Base-by-base conservation (phyloP, 2,329 filamentous ascomycete species). In the Aspergillus sp. region DNA sequence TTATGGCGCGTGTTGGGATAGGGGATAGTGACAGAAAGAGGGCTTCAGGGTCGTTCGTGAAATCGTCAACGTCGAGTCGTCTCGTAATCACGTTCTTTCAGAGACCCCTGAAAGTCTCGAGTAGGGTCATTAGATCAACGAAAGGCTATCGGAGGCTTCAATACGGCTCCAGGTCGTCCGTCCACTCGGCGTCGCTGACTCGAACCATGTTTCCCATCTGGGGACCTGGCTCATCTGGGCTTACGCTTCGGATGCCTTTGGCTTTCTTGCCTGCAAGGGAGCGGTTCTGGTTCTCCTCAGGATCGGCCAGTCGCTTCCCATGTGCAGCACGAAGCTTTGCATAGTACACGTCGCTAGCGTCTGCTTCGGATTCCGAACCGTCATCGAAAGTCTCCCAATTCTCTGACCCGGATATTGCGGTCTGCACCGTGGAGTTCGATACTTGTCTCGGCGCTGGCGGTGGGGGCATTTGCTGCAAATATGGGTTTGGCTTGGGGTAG, bases 331-430 rank as follows among this genome's bases (percentile, higher is more conserved):
- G 85, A 57, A 93, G 80, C 76, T 91, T 92, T 65, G 91, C 89
- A 71, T 91, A 91, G 76, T 96, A 96, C 9, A 87, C 84, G 62
- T 95, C 91, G 4, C 88, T 88, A 0, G 85, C 85, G 72, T 97
- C 92, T 23, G 81, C 80, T 72, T 94, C 91, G 0, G 84, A 82
- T 69, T 92, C 90, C 0, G 89, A 92, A 66, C 85, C 87, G 74
- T 96, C 91, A 68, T 95, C 93, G 70, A 95, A 98, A 9, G 93
- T 97, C 77, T 98, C 94, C 94, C 94, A 98, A 75, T 98, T 98
- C 78, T 98, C 94, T 3, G 91, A 96, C 1, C 91, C 91, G 5
- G 91, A 92, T 25, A 90, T 83, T 21, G 83, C 84, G 1, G 90
- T 91, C n/a, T 79, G 80, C 21, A 81, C 78, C 2, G 80, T 80